Percentiles rank a stretch among this genome's conserved stretches.
These are phyloP conservation scores for Mycena capillaripes DNA, from an alignment of 768 basidiomycete species.

Conservation along the genomic window DNA sequence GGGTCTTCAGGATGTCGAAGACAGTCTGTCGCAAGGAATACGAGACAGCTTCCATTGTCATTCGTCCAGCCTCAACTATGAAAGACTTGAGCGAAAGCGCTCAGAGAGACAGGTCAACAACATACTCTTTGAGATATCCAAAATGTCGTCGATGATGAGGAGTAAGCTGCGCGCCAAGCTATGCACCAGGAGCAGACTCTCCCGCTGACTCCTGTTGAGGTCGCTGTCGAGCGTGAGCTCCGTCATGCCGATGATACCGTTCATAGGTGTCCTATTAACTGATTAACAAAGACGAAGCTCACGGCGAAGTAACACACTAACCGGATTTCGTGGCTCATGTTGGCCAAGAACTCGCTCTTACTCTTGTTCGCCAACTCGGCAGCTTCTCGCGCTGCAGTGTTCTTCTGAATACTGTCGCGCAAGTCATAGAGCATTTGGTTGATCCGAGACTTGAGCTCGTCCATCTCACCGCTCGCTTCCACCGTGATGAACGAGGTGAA, in stretches of 20 bases:
- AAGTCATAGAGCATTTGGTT: conserved; percentile 99
- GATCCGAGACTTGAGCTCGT: conserved; percentile 98
- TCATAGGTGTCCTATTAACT: conserved; percentile 91
- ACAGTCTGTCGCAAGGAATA: conserved; percentile 98
- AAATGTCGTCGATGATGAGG: conserved; percentile 98
- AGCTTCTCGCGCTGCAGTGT: conserved; percentile 96
- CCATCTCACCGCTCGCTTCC: conserved; percentile 99
- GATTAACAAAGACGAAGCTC: background rate
- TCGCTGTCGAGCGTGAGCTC: conserved; percentile 97
- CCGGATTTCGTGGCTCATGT: conserved; percentile 98
- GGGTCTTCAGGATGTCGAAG: conserved; percentile 97
- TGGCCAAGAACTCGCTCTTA: conserved; percentile 98
- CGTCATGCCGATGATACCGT: conserved; percentile 99
- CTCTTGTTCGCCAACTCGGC: conserved; percentile 97
- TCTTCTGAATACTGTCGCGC: conserved; percentile 97
- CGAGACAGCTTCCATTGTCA: conserved; percentile 99
- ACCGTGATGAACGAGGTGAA: conserved; percentile 99
- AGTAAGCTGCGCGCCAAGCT: conserved; percentile 93
- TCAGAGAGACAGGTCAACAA: conserved; percentile 31
- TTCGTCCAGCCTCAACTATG: conserved; percentile 94
- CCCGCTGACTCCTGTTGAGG: conserved; percentile 92
- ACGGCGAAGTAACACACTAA: conserved; percentile 52
- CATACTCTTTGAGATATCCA: conserved; percentile 99
- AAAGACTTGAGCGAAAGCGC: conserved; percentile 29
- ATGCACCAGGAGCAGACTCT: conserved; percentile 96